Base-by-base conservation (phyloP, 2,329 filamentous ascomycete genomes). In the Bipolaris sorokiniana region DNA sequence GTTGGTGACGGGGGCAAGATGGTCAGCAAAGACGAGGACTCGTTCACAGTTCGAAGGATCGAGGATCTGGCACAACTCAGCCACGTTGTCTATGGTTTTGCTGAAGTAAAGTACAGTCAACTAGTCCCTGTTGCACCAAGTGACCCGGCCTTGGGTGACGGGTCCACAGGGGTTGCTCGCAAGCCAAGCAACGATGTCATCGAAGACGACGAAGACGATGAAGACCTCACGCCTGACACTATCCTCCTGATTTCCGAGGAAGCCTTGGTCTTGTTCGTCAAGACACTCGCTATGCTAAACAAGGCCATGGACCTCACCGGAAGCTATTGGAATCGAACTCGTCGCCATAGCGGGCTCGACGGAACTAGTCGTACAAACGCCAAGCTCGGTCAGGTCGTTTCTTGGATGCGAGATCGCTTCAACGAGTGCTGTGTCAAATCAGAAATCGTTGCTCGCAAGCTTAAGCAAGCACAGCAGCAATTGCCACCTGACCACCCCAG, bases 371-470 rank as follows among this genome's bases (percentile, higher is more conserved):
- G 74, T 47, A 64, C 75, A 28, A 73, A 74, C n/a, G 77, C 80
- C 26, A 72, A 79, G n/a, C 92, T 99, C 76, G 97, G 97, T 71
- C 90, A 89, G 38, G 92, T 96, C 7, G 95, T 99, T 0, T 94
- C 97, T 75, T 99, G 94, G 95, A 89, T 96, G 53, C 90, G 95
- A 33, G 86, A 84, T 64, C 90, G 94, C 5, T 99, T 99, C 83
- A 99, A 99, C 72, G 95, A 98, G 74, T 95, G 96, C 37, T 81
- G 98, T 59, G 93, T 97, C 78, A 99, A 99, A 80, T 93, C 93
- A 0, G 94, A 98, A 71, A 85, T 97, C 63, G 92, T 97, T n/a
- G 90, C 92, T 45, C 82, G 93, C 45, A 96, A 93, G 74, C 83
- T 99, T 47, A 82, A 92, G 42, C 91, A 96, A 61, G 92, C 90